A percentile compares a stretch with the other conserved stretches of the same genome.
Conservation (phyloP, 805 yeast species). For the Candida loeiensis region DNA sequence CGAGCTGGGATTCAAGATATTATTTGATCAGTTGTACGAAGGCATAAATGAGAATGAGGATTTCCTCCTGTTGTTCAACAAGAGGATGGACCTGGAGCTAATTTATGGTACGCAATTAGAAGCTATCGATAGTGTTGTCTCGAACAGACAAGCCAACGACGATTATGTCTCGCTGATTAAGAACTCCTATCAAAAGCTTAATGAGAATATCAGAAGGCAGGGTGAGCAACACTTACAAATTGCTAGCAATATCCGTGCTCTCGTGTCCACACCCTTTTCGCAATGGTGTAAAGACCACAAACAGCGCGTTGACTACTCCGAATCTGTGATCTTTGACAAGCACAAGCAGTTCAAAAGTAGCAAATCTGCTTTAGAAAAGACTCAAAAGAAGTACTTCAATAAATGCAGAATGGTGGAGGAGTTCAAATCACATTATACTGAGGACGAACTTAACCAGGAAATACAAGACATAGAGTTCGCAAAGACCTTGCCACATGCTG, state of each 20-base stretch:
- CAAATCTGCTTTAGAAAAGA: constrained; percentile 46
- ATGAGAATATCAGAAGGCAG: constrained; percentile 52
- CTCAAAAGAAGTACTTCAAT: constrained; percentile 69
- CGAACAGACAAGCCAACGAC: constrained; percentile 40
- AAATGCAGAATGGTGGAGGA: constrained; percentile 75
- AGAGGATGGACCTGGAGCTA: constrained; percentile 70
- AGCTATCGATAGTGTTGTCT: constrained; percentile 39
- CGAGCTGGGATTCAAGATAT: constrained; percentile 46
- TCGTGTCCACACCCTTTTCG: constrained; percentile 67
- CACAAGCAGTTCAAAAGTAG: constrained; percentile 50
- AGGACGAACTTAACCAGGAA: constrained; percentile 39
- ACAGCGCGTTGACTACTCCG: constrained; percentile 60
- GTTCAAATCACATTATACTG: constrained; percentile 45
- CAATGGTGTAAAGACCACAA: constrained; percentile 75
- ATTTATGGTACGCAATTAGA: constrained; percentile 57
- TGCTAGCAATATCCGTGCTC: constrained; percentile 54
- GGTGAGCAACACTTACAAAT: constrained; percentile 58
- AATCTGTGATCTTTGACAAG: constrained; percentile 48
- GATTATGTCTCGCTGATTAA: constrained; percentile 63
- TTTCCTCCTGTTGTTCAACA: constrained; percentile 58
- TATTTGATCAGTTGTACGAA: constrained; percentile 51
- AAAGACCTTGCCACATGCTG: constrained; percentile 6
- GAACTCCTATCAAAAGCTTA: constrained; percentile 57
- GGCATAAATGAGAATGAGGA: constrained; percentile 73
- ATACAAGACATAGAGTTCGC: constrained; percentile 19